Percentiles rank a stretch among this genome's conserved stretches.
Conservation (phyloP, 805 yeast genomes). For the Dipodascus geniculatus region DNA sequence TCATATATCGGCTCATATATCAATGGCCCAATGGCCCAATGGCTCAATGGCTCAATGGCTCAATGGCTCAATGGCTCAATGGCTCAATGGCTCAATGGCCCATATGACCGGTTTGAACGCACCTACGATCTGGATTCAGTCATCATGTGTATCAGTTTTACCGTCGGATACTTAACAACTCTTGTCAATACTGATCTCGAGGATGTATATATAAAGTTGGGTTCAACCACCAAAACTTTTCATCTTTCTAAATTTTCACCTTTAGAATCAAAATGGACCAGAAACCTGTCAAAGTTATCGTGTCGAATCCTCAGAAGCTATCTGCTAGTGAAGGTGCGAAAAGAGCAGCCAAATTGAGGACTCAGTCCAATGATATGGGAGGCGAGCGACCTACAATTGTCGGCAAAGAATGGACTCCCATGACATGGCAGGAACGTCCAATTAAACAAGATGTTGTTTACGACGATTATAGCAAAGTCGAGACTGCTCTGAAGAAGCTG, state of each 20-base stretch:
- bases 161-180: no score
- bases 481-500: constrained; percentile 29
- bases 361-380: constrained; percentile 22
- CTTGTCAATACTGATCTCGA: no score
- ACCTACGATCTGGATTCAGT: no score
- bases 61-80: no score
- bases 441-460: constrained; percentile 33
- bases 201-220: no score
- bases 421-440: constrained; percentile 33
- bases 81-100: no score
- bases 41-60: no score
- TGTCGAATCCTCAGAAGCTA: constrained; percentile 25
- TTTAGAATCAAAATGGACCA: neutral
- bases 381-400: constrained; percentile 6
- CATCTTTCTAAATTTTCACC: neutral
- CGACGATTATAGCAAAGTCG: constrained; percentile 27
- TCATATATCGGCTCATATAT: no score
- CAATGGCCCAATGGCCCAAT: no score
- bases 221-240: no score
- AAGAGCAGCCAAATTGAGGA: constrained; percentile 28
- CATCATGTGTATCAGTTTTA: no score
- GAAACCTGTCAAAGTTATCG: constrained; percentile 18
- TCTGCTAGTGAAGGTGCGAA: constrained; percentile 27
- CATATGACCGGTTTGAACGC: no score
- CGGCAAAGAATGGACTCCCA: constrained; percentile 25